These are phyloP conservation scores for Boletus rubescentipes DNA, from an alignment of 768 basidiomycete species.

Conservation along the genomic window DNA sequence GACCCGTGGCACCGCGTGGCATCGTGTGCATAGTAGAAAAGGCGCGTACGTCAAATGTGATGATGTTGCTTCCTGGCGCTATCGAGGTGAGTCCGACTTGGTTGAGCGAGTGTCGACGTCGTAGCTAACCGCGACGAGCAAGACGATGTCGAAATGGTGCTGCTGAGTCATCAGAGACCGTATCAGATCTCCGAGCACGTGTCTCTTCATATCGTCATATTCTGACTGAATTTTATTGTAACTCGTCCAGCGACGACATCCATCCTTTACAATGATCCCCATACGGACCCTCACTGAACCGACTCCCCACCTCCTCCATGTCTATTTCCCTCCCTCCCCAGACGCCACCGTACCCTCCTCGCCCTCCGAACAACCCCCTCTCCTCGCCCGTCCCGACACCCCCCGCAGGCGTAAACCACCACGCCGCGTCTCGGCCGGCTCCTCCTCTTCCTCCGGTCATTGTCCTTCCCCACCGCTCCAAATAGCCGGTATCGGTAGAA, in stretches of 20 bases:
- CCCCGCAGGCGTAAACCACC: conserved; percentile 32
- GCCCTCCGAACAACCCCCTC: conserved; percentile 15
- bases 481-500: conserved; percentile 63
- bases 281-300: neutral
- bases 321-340: conserved; percentile 2
- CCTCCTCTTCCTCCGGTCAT: conserved; percentile 18
- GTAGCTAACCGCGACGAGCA: conserved; percentile 10
- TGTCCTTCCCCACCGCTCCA: conserved; percentile 8
- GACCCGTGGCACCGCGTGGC: conserved; percentile 35
- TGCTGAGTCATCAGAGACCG: conserved; percentile 34
- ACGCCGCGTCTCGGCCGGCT: conserved; percentile 33
- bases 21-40: conserved; percentile 27
- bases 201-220: conserved; percentile 37
- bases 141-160: conserved; percentile 1
- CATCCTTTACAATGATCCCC: neutral
- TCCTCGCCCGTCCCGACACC: conserved; percentile 35
- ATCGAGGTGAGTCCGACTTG: conserved; percentile 18
- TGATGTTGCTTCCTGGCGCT: conserved; percentile 13
- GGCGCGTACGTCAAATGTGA: conserved; percentile 12
- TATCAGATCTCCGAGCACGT: conserved; percentile 32
- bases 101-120: conserved; percentile 3
- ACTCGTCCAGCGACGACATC: neutral
- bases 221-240: conserved; percentile 13
- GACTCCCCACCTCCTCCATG: neutral
- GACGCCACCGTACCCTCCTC: neutral